phyloP scores from a whole-genome alignment of 495 filamentous ascomycete species.

The Alectoria sarmentosa region DNA sequence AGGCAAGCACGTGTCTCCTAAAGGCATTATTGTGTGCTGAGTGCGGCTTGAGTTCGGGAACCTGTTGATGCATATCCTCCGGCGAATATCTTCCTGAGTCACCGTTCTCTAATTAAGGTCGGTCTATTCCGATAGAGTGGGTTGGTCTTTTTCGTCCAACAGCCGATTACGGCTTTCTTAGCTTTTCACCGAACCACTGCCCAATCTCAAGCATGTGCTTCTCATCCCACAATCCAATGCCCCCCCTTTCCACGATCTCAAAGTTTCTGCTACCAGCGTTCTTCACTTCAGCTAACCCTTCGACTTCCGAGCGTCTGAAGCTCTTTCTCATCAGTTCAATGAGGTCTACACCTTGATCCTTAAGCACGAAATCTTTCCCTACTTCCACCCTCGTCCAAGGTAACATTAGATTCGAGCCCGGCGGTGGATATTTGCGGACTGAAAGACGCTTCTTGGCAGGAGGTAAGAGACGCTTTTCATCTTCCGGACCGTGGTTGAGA shows the following conservation, averaged over 20 bases:
- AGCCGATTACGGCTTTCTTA: conserved; percentile 9
- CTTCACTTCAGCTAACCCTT: neutral
- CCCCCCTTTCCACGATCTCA: conserved; percentile 21
- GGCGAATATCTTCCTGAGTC: neutral
- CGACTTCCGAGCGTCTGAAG: conserved; percentile 4
- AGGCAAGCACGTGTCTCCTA: neutral
- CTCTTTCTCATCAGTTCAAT: conserved; percentile 21
- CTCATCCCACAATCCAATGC: conserved; percentile 19
- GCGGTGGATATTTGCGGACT: conserved; percentile 22
- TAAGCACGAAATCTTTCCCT: conserved; percentile 18
- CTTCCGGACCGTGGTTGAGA: neutral
- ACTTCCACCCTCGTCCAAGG: conserved; percentile 22
- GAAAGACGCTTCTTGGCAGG: conserved; percentile 13
- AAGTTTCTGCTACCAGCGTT: neutral
- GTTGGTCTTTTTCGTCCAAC: neutral
- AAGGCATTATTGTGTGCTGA: neutral
- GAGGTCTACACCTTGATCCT: conserved; percentile 23
- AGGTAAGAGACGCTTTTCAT: neutral
- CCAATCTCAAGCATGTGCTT: conserved; percentile 21
- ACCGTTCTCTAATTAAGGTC: neutral
- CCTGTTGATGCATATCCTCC: neutral
- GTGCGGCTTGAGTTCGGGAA: neutral
- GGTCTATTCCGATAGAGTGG: neutral
- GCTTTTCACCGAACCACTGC: conserved; percentile 23
- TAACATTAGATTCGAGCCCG: conserved; percentile 18